Base-by-base conservation (phyloP, 495 filamentous ascomycete genomes). In the Talaromyces borbonicus region DNA sequence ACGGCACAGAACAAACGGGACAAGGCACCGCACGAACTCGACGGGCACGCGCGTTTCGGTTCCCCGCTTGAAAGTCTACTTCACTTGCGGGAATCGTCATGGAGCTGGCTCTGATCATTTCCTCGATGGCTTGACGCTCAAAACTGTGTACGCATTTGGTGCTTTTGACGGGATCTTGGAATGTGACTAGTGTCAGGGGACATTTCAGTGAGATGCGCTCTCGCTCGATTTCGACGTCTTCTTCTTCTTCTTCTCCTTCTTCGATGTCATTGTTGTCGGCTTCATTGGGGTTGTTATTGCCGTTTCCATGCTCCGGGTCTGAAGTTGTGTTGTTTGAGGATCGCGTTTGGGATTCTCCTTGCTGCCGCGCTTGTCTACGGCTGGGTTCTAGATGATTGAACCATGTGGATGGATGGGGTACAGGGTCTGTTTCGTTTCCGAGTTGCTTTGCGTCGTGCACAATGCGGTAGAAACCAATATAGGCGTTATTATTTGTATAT, bases 121-220 rank as follows among this genome's bases (percentile, higher is more conserved):
- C 67, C 27, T 76, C 22, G 46, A 95, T 86, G 5, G 85, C 85
- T 2, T 62, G 53, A 52, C 77, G 81, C 61, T 95, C 83, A 60
- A 94, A 95, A 7, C 75, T 85, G 58, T 95, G 89, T 7, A 75
- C 80, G 66, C 89, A 95, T 52, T 83, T 82, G 3, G 63, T 73
- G 60, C 78, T 87, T n/a, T 76, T 89, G 1, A 75, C 65, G 0
- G 89, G 89, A 37, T 90, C 77, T 20, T 67, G 65, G 68, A 86
- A 86, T n/a, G 71, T 58, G 29, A 72, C 69, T 32, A 94, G 69
- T 1, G 89, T 90, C n/a, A 95, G 56, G 0, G 87, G 87, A 54
- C 89, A 95, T 56, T 80, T 84, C 40, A 87, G 73, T 48, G 79
- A 84, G 50, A 83, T 71, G 14, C 72, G 74, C 52, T 83, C 84